Evolutionary conservation across 768 basidiomycete species (phyloP), one percentile per base, ranked within the genome.

Genomic region (Boletus bicolor): DNA sequence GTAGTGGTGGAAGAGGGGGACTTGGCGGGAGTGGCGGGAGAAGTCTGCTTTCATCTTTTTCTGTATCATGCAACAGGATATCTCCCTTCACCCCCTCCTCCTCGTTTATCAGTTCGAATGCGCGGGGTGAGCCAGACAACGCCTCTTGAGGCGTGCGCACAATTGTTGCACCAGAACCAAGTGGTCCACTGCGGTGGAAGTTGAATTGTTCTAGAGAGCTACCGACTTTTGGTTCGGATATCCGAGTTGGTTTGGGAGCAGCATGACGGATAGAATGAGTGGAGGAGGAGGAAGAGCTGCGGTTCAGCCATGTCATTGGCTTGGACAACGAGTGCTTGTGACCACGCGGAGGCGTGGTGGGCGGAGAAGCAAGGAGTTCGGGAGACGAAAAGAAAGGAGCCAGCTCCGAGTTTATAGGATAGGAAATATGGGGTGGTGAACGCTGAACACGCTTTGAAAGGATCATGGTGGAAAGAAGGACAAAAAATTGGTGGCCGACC

Each of bases 91-190:
- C 28, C 11, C 42, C 51, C 7, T 63, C 50, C 43, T 63, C 62
- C 28, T 59, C 66, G 39, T 32, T 49, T 19, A 54, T 49, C 5
- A 41, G 56, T 8, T 49, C 54, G 35, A 54, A 54, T 21, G 41
- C 32, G 19, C 39, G 54, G 21, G 42, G 46, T 21, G 76, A 56
- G 45, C 73, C 68, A 30, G 69, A 75, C 32, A 93, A 75, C 21
- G 90, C 90, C 53, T 93, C 91, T 60, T 87, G 84, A 8, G 91
- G 91, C 0, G 91, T 92, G 54, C 85, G 77, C 37, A 92, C 90
- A 32, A 93, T 75, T 2, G 78, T 85, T 14, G 90, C 90, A 39
- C 90, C 89, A 19, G 80, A 67, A n/a, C 87, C 89, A 19, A 89
- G 79, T 4, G 74, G 69, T 3, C 82, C 82, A 42, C 70, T 76